Base-by-base conservation (phyloP, 1,284 basidiomycete species). In the Cutaneotrichosporon arboriforme region DNA sequence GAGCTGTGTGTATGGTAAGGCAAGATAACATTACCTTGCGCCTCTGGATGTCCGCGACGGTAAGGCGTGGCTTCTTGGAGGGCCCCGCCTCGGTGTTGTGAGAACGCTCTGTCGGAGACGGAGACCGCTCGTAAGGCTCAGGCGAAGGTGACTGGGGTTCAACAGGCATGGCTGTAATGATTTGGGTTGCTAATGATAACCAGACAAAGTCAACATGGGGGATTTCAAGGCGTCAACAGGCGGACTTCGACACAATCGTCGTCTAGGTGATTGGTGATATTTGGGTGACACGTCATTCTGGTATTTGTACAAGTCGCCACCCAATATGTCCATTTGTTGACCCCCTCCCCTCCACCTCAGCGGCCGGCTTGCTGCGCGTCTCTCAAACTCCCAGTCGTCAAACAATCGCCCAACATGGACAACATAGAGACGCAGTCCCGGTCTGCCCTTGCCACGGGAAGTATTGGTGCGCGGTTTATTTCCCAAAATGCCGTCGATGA, bases 401-500 rank as follows among this genome's bases (percentile, higher is more conserved):
- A n/a, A n/a, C n/a, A n/a, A 20, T 8, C 8, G 33, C 14, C 14
- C 42, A 55, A 20, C 31, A 58, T 58, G 58, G 46, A 49, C 10
- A 54, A 46, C 34, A 56, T 60, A 22, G 58, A 61, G 37, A 58
- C 55, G 2, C 18, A 45, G 33, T 61, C 59, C 1, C 51, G 53
- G 13, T 56, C 58, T 5, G 57, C 57, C 1, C 50, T 67, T 4
- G 58, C 63, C 0, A 50, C 62, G 3, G 67, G 63, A 14, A 58
- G 60, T 22, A 73, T 73, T 35, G 60, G 59, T 1, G 76, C 76
- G 4, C 66, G 78, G 4, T 80, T 80, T 66, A 76, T 79, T 57
- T 86, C 89, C 26, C 84, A 89, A 71, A 77, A 80, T 15, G 86
- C 91, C 36, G 78, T 96, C 42, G 89, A 92, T 46, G 80, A 83